phyloP scores from a whole-genome alignment of 192 early-diverging fungal species.

The Phycomyces nitens region DNA sequence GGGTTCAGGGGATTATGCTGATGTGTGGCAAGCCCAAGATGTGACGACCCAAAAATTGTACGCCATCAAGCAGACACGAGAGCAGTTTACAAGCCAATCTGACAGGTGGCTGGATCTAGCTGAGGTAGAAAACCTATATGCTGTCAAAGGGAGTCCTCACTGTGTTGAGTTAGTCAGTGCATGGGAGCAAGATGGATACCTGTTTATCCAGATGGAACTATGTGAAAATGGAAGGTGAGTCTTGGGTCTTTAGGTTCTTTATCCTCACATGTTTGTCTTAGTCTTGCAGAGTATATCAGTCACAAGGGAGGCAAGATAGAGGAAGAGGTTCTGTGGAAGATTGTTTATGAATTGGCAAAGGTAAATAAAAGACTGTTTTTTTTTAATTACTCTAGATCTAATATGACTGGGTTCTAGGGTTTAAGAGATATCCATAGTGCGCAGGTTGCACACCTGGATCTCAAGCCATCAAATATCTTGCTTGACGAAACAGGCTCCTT shows the following conservation, averaged over 20 bases:
- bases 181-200: constrained; percentile 88
- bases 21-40: constrained; percentile 73
- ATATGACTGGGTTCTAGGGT: no score
- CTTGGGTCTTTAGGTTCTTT: constrained; percentile 11
- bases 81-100: constrained; percentile 61
- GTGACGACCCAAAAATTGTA: constrained; percentile 59
- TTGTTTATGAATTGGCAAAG: constrained; percentile 57
- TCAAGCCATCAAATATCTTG: constrained; percentile 89
- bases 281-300: constrained; percentile 14
- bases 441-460: constrained; percentile 79
- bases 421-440: constrained; percentile 68
- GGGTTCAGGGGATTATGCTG: constrained; percentile 82
- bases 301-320: constrained; percentile 8
- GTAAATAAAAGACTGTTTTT: no score
- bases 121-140: constrained; percentile 82
- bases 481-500: constrained; percentile 60
- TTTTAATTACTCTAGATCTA: no score
- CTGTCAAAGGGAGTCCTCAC: constrained; percentile 51
- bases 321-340: constrained; percentile 65
- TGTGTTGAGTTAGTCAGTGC: constrained; percentile 74
- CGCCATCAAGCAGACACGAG: constrained; percentile 80
- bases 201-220: constrained; percentile 89
- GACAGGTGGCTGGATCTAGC: constrained; percentile 70
- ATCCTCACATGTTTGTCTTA: constrained; percentile 11
- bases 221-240: constrained; percentile 69